These are phyloP conservation scores for Fusarium circinatum DNA, from an alignment of 2,329 filamentous ascomycete genomes.

Conservation along the genomic window DNA sequence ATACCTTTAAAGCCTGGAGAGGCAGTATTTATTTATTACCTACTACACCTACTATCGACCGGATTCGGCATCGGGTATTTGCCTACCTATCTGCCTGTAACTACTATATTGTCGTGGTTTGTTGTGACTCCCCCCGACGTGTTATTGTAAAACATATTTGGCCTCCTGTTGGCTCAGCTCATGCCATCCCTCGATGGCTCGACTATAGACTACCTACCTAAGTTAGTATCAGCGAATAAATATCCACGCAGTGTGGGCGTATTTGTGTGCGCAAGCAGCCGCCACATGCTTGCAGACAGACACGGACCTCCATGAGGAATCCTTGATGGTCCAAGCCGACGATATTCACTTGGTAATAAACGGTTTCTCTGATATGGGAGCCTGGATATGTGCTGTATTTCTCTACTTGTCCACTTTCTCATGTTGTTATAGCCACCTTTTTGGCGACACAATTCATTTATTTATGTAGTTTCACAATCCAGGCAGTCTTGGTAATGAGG, in stretches of 20 bases:
- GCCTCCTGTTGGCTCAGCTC: constrained; percentile 19
- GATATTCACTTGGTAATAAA: background rate
- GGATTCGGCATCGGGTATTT: background rate
- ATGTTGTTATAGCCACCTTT: background rate
- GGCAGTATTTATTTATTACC: background rate
- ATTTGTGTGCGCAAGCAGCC: constrained; percentile 32
- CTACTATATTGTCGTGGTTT: background rate
- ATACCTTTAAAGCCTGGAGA: background rate
- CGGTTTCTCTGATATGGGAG: background rate
- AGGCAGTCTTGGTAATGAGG: constrained; percentile 4
- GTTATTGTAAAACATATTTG: background rate
- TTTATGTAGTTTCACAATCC: background rate
- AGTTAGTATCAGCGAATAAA: background rate
- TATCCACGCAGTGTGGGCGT: constrained; percentile 33
- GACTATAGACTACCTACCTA: background rate
- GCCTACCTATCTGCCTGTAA: background rate
- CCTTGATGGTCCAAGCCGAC: background rate
- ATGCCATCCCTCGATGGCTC: background rate
- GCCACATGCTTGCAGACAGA: constrained; percentile 25
- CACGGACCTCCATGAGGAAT: background rate
- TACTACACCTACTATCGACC: background rate
- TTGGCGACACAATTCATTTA: background rate
- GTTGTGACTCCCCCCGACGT: background rate
- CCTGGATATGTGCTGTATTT: background rate
- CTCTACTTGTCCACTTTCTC: background rate